A percentile compares a stretch with the other conserved stretches of the same genome.
Evolutionary conservation across 805 yeast genomes (phyloP).

Genomic region (Danielia oregonensis): DNA sequence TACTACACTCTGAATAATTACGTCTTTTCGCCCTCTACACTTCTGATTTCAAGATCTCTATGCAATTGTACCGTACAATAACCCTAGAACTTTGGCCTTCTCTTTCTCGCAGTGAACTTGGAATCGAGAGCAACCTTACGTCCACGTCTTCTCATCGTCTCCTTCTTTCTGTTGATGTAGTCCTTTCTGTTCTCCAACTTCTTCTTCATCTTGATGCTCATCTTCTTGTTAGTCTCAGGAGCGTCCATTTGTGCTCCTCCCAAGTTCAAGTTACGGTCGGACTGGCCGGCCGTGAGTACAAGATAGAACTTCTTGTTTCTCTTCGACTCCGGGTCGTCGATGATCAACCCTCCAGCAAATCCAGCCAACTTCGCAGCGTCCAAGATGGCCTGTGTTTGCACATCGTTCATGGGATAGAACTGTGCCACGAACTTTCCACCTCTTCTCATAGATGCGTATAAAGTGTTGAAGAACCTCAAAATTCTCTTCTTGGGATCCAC

Average conservation of each 20-base stretch:
- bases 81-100: slow-evolving; percentile 39
- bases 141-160: slow-evolving; percentile 87
- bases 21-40: no score
- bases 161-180: slow-evolving; percentile 87
- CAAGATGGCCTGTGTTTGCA: slow-evolving; percentile 72
- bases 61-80: background rate
- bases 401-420: slow-evolving; percentile 90
- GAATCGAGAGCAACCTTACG: slow-evolving; percentile 85
- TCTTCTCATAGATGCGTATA: slow-evolving; percentile 79
- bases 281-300: slow-evolving; percentile 81
- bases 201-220: slow-evolving; percentile 47
- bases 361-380: slow-evolving; percentile 91
- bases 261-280: slow-evolving; percentile 72
- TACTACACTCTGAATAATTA: no score
- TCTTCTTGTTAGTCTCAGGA: slow-evolving; percentile 38
- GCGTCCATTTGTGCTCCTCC: slow-evolving; percentile 80
- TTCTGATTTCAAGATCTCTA: no score
- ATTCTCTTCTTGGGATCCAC: slow-evolving; percentile 83
- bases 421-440: slow-evolving; percentile 98
- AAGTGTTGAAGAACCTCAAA: slow-evolving; percentile 77
- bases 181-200: slow-evolving; percentile 73
- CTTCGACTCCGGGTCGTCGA: slow-evolving; percentile 91
- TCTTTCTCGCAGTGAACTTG: slow-evolving; percentile 80
- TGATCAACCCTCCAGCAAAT: slow-evolving; percentile 91
- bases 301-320: slow-evolving; percentile 88